Conservation (phyloP, 345 rosid species). For the Aquilaria malaccensis region DNA sequence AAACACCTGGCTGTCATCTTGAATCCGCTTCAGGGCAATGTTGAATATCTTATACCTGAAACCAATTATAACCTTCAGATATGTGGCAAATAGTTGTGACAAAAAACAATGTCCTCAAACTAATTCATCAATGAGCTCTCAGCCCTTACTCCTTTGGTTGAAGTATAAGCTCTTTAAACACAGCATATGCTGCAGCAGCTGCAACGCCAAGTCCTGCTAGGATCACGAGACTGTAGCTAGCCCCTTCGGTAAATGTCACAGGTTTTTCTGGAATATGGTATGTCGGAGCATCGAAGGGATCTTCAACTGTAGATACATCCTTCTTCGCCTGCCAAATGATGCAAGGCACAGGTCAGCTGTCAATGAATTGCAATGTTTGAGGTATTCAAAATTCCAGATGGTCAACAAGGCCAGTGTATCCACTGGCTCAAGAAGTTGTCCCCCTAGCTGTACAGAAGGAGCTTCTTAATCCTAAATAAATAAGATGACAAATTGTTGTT, state of each 20-base stretch:
- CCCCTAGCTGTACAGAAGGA: neutral
- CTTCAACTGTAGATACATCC: slow-evolving; percentile 82
- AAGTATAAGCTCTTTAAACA: slow-evolving; percentile 85
- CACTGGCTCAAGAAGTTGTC: neutral
- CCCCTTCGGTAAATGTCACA: slow-evolving; percentile 88
- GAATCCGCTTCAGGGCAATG: slow-evolving; percentile 82
- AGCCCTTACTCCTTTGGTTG: slow-evolving; percentile 86
- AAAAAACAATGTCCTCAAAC: neutral
- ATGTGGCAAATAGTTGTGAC: neutral
- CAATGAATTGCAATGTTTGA: neutral
- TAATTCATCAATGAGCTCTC: slow-evolving; percentile 10
- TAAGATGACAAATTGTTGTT: neutral
- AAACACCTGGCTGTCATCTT: slow-evolving; percentile 87
- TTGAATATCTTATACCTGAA: slow-evolving; percentile 80
- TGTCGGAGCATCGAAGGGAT: slow-evolving; percentile 95
- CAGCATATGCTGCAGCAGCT: slow-evolving; percentile 84
- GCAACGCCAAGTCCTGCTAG: slow-evolving; percentile 93
- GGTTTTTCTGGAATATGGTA: slow-evolving; percentile 94
- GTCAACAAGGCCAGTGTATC: neutral
- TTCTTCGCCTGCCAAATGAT: slow-evolving; percentile 50
- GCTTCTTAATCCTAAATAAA: neutral
- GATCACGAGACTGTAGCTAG: slow-evolving; percentile 81
- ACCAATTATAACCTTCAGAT: slow-evolving; percentile 13
- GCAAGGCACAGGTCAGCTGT: slow-evolving; percentile 1
- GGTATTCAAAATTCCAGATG: neutral